Conservation (phyloP, 2,329 filamentous ascomycete species). For the Hypoxylon rubiginosum region DNA sequence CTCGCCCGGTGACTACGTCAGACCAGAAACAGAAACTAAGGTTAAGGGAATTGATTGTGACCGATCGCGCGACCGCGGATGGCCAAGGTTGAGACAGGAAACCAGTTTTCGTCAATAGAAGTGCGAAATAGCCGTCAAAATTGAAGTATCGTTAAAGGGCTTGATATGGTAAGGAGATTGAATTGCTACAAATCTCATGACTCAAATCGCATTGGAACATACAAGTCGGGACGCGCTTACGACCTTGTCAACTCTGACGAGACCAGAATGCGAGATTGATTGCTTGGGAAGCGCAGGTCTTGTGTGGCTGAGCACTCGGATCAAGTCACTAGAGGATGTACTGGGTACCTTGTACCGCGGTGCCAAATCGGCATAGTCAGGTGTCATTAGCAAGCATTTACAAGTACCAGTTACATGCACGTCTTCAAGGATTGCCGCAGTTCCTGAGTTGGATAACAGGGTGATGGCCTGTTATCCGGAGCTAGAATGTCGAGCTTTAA, state of each 20-base stretch:
- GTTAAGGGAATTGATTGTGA: slow-evolving; percentile 27
- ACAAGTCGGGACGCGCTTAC: slow-evolving; percentile 21
- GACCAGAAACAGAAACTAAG: slow-evolving; percentile 20
- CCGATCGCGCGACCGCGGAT: slow-evolving; percentile 10
- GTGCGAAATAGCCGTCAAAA: background rate
- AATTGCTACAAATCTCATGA: slow-evolving; percentile 7
- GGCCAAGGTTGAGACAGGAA: slow-evolving; percentile 5
- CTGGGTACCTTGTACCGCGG: slow-evolving; percentile 23
- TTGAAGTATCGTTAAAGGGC: background rate
- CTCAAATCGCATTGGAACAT: slow-evolving; percentile 23
- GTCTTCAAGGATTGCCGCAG: slow-evolving; percentile 9
- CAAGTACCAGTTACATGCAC: slow-evolving; percentile 27
- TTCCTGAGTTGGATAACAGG: slow-evolving; percentile 23
- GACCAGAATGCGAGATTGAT: slow-evolving; percentile 15
- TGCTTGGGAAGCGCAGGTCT: slow-evolving; percentile 22
- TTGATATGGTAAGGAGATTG: slow-evolving; percentile 1
- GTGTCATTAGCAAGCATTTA: slow-evolving; percentile 6
- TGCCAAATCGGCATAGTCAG: background rate
- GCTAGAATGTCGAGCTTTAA: slow-evolving; percentile 16
- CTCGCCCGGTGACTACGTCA: slow-evolving; percentile 42
- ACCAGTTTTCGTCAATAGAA: background rate
- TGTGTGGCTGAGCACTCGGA: slow-evolving; percentile 35
- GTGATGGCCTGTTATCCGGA: slow-evolving; percentile 24
- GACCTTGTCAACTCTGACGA: slow-evolving; percentile 13
- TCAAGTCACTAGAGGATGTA: slow-evolving; percentile 31